Conservation (phyloP, 768 basidiomycete species). For the Boletus bicolor region DNA sequence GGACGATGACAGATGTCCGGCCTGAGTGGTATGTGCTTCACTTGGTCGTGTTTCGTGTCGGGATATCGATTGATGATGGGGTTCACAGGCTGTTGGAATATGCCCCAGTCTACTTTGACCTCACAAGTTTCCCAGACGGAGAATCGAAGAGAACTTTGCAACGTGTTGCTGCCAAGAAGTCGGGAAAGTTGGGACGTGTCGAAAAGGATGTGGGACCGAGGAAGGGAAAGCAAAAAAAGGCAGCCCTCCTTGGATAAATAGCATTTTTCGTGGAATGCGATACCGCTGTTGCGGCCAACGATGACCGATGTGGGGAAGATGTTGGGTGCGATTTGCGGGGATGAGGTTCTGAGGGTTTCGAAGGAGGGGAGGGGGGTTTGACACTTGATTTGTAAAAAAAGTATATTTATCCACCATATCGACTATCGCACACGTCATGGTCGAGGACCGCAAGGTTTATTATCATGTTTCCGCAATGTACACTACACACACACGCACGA, state of each 20-base stretch:
- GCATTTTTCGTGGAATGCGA: conserved; percentile 34
- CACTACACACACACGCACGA: background rate
- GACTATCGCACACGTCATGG: background rate
- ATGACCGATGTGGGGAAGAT: conserved; percentile 38
- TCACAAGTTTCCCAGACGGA: conserved; percentile 58
- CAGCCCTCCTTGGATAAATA: background rate
- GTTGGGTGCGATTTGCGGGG: conserved; percentile 5
- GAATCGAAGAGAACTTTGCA: conserved; percentile 67
- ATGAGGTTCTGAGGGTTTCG: background rate
- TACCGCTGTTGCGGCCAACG: conserved; percentile 37
- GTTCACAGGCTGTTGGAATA: conserved; percentile 57
- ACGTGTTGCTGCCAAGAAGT: conserved; percentile 50
- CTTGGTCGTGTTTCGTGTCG: background rate
- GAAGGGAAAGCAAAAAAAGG: conserved; percentile 21
- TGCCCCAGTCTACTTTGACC: conserved; percentile 67
- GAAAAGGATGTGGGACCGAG: conserved; percentile 5
- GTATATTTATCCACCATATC: background rate
- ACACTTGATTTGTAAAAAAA: background rate
- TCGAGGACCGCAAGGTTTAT: too few species aligned
- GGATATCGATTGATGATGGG: background rate
- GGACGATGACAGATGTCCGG: conserved; percentile 84
- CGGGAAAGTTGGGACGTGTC: conserved; percentile 36
- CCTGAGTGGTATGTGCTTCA: conserved; percentile 70
- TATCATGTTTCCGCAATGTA: background rate
- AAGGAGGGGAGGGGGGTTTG: too few species aligned